These are phyloP conservation scores for Meira miltonrushii DNA, from an alignment of 1,284 basidiomycete species.

Conservation along the genomic window DNA sequence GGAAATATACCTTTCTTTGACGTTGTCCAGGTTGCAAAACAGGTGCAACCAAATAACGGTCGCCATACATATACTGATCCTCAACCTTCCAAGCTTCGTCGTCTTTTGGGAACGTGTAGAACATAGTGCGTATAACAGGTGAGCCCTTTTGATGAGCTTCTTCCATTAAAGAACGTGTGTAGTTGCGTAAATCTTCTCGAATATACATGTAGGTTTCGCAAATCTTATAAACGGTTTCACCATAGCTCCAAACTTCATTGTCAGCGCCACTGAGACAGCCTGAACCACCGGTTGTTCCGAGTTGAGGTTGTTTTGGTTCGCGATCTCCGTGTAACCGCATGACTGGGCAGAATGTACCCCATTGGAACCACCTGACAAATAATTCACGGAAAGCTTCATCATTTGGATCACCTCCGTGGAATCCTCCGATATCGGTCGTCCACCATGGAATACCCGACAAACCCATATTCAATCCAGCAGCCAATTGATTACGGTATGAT, in stretches of 20 bases:
- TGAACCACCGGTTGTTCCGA: constrained; percentile 12
- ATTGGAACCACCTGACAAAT: constrained; percentile 22
- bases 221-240: constrained; percentile 12
- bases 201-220: constrained; percentile 15
- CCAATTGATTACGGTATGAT: constrained; percentile 16
- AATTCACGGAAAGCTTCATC: constrained; percentile 17
- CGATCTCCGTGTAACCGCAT: constrained; percentile 23
- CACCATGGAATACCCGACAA: constrained; percentile 22
- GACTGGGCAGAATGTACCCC: constrained; percentile 20
- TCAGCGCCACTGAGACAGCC: constrained; percentile 17
- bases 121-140: constrained; percentile 18
- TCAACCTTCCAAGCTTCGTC: constrained; percentile 15
- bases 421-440: constrained; percentile 23
- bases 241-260: constrained; percentile 21
- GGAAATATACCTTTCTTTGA: constrained; percentile 13
- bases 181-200: constrained; percentile 15
- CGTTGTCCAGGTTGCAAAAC: constrained; percentile 10
- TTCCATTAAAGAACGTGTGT: constrained; percentile 11
- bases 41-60: constrained; percentile 18
- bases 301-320: constrained; percentile 18
- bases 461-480: constrained; percentile 15
- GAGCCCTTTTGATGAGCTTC: constrained; percentile 13
- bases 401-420: constrained; percentile 22
- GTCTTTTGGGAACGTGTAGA: constrained; percentile 20
- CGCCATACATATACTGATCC: constrained; percentile 22